Percentiles rank a stretch among this genome's conserved stretches.
These are phyloP conservation scores for Crotalaria pallida DNA, from an alignment of 306 rosid species.

Conservation along the genomic window DNA sequence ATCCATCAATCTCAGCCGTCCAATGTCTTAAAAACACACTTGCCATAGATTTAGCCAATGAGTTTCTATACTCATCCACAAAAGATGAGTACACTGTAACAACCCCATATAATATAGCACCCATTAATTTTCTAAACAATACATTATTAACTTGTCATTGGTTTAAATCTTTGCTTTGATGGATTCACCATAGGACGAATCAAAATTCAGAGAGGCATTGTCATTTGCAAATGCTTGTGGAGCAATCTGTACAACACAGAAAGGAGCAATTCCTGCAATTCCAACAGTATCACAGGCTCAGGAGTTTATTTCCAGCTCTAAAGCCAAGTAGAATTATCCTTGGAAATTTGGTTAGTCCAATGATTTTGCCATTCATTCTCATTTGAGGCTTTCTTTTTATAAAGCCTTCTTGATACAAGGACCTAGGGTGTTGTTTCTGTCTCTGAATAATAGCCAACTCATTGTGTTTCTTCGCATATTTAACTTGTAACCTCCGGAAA, in stretches of 20 bases:
- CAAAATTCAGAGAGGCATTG: constrained; percentile 55
- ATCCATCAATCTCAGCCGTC: no score
- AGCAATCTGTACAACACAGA: constrained; percentile 55
- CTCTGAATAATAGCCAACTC: background rate
- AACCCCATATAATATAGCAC: background rate
- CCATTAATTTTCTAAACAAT: background rate
- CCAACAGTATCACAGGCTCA: constrained; percentile 39
- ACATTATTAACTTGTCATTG: background rate
- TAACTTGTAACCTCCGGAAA: background rate
- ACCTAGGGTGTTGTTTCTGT: background rate
- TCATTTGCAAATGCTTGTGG: constrained; percentile 59
- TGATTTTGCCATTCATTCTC: background rate
- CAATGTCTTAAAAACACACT: no score
- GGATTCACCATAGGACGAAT: constrained; percentile 31
- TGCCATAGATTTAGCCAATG: no score
- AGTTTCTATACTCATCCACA: no score
- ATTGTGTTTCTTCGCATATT: background rate
- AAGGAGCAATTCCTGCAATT: constrained; percentile 76
- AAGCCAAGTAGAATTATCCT: constrained; percentile 17
- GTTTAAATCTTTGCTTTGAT: background rate
- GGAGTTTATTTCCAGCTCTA: constrained; percentile 32
- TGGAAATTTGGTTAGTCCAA: background rate
- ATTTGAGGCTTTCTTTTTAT: background rate
- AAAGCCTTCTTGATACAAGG: background rate
- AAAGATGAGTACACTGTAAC: no score